Conservation (phyloP, 208 protist genomes). For the Lotmaria passim region DNA sequence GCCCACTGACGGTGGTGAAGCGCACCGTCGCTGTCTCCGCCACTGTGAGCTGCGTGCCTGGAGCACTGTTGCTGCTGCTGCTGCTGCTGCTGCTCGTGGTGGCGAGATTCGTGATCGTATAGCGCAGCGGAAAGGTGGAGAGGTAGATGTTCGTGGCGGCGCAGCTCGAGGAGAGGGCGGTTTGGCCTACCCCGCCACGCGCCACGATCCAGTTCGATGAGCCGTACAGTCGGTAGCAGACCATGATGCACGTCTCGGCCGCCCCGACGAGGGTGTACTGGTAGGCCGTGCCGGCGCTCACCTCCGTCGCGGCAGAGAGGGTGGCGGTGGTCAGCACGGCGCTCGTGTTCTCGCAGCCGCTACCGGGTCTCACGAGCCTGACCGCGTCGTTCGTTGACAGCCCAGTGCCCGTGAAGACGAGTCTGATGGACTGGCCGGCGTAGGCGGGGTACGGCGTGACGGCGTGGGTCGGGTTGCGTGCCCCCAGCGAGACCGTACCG, state of each 20-base stretch:
- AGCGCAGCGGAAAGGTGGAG: conserved; percentile 61
- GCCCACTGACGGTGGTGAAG: conserved; percentile 44
- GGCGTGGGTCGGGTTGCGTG: conserved; percentile 80
- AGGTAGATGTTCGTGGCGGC: conserved; percentile 64
- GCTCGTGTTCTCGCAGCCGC: conserved; percentile 32
- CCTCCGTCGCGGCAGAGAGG: conserved; percentile 42
- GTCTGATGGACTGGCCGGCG: conserved; percentile 59
- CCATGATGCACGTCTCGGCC: conserved; percentile 59
- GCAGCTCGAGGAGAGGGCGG: conserved; percentile 43
- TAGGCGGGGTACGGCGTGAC: conserved; percentile 65
- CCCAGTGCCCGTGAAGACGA: conserved; percentile 63
- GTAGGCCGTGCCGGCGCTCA: conserved; percentile 49
- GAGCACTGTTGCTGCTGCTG: not conserved
- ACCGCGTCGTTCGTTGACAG: conserved; percentile 60
- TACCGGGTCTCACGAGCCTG: conserved; percentile 45
- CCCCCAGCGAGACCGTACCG: conserved; percentile 43
- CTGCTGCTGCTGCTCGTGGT: not conserved
- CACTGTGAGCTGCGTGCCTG: conserved; percentile 37
- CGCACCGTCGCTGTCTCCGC: conserved; percentile 59
- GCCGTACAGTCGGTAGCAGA: conserved; percentile 72
- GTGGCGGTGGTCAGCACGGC: conserved; percentile 33
- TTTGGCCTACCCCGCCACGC: conserved; percentile 10
- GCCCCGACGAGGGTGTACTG: conserved; percentile 66
- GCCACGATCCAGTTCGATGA: conserved; percentile 59
- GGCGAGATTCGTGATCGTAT: conserved; percentile 36